Evolutionary conservation across 345 rosid species (phyloP).

Genomic region (Populus simonii): DNA sequence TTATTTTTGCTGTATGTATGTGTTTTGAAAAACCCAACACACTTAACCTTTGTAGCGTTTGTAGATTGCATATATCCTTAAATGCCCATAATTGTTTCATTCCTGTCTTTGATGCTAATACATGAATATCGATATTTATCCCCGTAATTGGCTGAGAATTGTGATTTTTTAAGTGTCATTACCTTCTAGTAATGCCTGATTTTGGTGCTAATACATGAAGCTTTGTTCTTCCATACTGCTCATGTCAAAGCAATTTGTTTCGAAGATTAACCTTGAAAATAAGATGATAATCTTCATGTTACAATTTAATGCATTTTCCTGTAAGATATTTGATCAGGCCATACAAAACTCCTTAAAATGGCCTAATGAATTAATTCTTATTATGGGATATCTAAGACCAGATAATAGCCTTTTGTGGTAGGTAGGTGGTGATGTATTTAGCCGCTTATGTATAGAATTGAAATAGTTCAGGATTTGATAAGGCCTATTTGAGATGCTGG

Average conservation of each 20-base stretch:
- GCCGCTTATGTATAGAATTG: slow-evolving; percentile 2
- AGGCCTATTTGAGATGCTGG: slow-evolving; percentile 20
- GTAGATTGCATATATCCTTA: no score
- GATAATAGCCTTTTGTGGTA: not conserved
- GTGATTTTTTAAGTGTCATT: not conserved
- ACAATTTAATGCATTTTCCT: not conserved
- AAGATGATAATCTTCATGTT: not conserved
- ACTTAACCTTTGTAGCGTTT: no score
- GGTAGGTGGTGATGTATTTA: slow-evolving; percentile 1
- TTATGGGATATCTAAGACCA: not conserved
- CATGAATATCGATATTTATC: not conserved
- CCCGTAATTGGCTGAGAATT: not conserved
- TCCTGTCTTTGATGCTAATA: not conserved
- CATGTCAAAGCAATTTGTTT: not conserved
- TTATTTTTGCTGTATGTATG: no score
- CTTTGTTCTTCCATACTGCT: not conserved
- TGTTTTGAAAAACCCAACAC: no score
- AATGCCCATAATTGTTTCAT: not conserved
- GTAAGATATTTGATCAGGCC: not conserved
- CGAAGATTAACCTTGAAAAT: not conserved
- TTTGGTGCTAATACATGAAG: not conserved
- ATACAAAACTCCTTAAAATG: not conserved
- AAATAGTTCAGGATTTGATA: slow-evolving; percentile 23
- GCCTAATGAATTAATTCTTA: not conserved
- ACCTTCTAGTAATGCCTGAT: not conserved